A percentile compares a stretch with the other conserved stretches of the same genome.
These are phyloP conservation scores for Trypanosoma rangeli DNA, from an alignment of 208 protist genomes.

Conservation along the genomic window DNA sequence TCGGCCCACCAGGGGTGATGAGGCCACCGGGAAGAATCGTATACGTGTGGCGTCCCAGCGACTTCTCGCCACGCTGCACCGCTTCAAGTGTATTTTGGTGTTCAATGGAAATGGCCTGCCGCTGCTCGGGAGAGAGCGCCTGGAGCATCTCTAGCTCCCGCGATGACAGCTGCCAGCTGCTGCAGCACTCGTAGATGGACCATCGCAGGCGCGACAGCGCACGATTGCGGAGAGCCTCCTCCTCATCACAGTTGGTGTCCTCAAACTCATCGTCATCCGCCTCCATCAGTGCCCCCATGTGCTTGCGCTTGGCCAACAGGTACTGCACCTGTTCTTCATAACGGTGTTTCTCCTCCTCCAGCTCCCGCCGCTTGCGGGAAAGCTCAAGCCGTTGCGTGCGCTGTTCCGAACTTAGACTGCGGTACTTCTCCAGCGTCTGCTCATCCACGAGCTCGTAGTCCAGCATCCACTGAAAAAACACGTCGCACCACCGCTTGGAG, in stretches of 20 bases:
- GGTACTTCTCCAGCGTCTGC: conserved; percentile 67
- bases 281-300: conserved; percentile 71
- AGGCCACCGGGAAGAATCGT: conserved; percentile 83
- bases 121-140: conserved; percentile 53
- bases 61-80: conserved; percentile 66
- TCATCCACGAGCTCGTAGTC: conserved; percentile 64
- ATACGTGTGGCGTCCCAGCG: conserved; percentile 74
- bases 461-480: conserved; percentile 82
- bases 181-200: conserved; percentile 80
- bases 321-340: conserved; percentile 67
- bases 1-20: conserved; percentile 58
- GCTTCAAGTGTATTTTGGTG: conserved; percentile 80
- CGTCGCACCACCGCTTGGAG: conserved; percentile 66
- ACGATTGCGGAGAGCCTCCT: conserved; percentile 72
- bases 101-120: conserved; percentile 45
- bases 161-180: conserved; percentile 67
- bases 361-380: conserved; percentile 45
- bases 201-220: conserved; percentile 67
- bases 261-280: conserved; percentile 56
- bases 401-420: conserved; percentile 52
- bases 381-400: conserved; percentile 83
- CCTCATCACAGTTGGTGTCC: conserved; percentile 74
- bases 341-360: conserved; percentile 42
- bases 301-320: conserved; percentile 59
- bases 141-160: conserved; percentile 82